Evolutionary conservation across 805 yeast genomes (phyloP).

Genomic region (Lipomyces anomalus): DNA sequence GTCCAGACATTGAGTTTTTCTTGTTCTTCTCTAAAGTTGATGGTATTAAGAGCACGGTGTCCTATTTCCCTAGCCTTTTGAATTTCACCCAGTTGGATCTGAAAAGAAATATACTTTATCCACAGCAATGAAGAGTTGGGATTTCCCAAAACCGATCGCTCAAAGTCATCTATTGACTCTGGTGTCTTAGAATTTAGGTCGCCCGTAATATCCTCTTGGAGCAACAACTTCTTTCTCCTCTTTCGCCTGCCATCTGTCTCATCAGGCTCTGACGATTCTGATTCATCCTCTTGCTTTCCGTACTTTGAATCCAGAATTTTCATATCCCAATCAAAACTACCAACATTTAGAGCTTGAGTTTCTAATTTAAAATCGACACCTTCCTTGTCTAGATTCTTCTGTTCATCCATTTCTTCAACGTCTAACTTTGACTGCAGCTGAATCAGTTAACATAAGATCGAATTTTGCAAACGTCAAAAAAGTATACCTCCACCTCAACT

Average conservation of each 20-base stretch:
- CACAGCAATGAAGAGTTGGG: conserved; percentile 91
- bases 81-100: conserved; percentile 84
- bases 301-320: conserved; percentile 76
- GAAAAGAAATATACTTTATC: conserved; percentile 99
- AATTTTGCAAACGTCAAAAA: conserved; percentile 6
- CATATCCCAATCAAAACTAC: conserved; percentile 95
- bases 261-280: conserved; percentile 36
- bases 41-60: conserved; percentile 84
- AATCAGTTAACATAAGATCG: conserved; percentile 28
- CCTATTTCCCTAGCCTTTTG: conserved; percentile 94
- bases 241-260: conserved; percentile 38
- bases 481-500: conserved; percentile 29
- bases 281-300: conserved; percentile 47
- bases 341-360: conserved; percentile 63
- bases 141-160: conserved; percentile 81
- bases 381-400: conserved; percentile 34
- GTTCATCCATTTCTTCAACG: conserved; percentile 30
- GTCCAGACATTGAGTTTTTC: conserved; percentile 95
- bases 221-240: conserved; percentile 40
- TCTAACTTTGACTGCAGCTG: too few species aligned
- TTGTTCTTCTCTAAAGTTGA: conserved; percentile 82
- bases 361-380: conserved; percentile 30
- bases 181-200: conserved; percentile 81
- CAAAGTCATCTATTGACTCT: conserved; percentile 86
- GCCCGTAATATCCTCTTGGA: conserved; percentile 74